Conservation (phyloP, 2,329 filamentous ascomycete species). For the Daldinia sp. region DNA sequence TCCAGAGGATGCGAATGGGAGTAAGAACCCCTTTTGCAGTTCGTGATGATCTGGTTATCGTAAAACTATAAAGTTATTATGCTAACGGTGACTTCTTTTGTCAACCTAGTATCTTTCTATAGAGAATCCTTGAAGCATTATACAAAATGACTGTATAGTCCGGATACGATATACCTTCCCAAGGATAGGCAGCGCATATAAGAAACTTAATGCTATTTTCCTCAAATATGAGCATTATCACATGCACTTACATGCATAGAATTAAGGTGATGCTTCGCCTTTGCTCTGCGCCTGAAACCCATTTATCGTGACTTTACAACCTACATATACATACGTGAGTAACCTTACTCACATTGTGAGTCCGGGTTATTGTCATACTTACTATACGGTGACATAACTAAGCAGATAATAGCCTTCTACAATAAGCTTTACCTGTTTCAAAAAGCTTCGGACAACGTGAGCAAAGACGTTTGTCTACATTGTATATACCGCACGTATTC, state of each 20-base stretch:
- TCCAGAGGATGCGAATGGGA: too few species aligned
- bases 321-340: neutral
- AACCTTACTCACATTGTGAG: neutral
- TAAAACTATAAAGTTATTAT: too few species aligned
- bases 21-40: too few species aligned
- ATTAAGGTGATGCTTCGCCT: conserved; percentile 1
- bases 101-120: too few species aligned
- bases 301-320: neutral
- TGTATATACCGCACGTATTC: neutral
- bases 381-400: neutral
- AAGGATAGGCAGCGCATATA: too few species aligned
- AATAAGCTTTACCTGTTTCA: conserved; percentile 1
- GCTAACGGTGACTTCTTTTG: too few species aligned
- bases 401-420: neutral
- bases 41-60: too few species aligned
- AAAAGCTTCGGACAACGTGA: neutral
- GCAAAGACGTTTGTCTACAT: neutral
- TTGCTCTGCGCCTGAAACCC: neutral
- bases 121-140: too few species aligned
- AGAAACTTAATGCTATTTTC: too few species aligned
- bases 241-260: neutral
- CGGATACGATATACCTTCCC: too few species aligned
- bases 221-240: neutral
- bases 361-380: neutral
- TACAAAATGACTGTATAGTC: too few species aligned